Evolutionary conservation across 495 filamentous ascomycete species (phyloP).

Genomic region (Staphylotrichum longicolle): DNA sequence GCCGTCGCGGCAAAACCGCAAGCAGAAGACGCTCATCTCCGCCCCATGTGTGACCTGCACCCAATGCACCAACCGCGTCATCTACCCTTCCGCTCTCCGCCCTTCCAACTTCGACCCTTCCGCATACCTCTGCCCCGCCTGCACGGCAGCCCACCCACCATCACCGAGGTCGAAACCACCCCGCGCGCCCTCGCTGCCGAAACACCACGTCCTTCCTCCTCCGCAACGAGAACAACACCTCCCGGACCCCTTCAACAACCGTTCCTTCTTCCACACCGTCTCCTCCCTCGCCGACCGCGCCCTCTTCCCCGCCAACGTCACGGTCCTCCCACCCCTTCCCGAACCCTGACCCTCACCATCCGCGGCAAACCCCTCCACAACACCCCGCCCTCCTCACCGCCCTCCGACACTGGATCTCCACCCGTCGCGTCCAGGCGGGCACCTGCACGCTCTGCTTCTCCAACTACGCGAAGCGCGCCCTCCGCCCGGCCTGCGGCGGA

Average conservation of each 20-base stretch:
- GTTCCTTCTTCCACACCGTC: slow-evolving; percentile 41
- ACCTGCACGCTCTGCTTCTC: slow-evolving; percentile 46
- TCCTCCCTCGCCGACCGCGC: slow-evolving; percentile 27
- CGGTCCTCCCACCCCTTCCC: slow-evolving; percentile 29
- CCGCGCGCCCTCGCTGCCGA: slow-evolving; percentile 32
- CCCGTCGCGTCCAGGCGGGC: slow-evolving; percentile 33
- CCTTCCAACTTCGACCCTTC: slow-evolving; percentile 25
- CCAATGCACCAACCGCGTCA: slow-evolving; percentile 43
- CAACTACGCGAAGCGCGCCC: slow-evolving; percentile 26
- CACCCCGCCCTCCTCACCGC: slow-evolving; percentile 28
- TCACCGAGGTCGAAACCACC: slow-evolving; percentile 34
- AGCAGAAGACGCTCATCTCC: slow-evolving; percentile 6
- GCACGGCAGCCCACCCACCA: slow-evolving; percentile 30
- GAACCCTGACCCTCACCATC: slow-evolving; percentile 31
- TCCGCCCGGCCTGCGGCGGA: slow-evolving; percentile 28
- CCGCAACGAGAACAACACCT: slow-evolving; percentile 34
- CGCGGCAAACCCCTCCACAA: slow-evolving; percentile 45
- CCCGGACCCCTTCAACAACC: slow-evolving; percentile 35
- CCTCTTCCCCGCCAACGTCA: slow-evolving; percentile 35
- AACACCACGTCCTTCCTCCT: slow-evolving; percentile 43
- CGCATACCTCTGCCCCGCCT: slow-evolving; percentile 40
- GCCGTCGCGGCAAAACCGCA: slow-evolving; percentile 7
- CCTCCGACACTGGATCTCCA: slow-evolving; percentile 36
- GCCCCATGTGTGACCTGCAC: slow-evolving; percentile 39
- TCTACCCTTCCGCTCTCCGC: slow-evolving; percentile 43